Base-by-base conservation (phyloP, 23 red algal genomes). In the Agarophyton chilense region DNA sequence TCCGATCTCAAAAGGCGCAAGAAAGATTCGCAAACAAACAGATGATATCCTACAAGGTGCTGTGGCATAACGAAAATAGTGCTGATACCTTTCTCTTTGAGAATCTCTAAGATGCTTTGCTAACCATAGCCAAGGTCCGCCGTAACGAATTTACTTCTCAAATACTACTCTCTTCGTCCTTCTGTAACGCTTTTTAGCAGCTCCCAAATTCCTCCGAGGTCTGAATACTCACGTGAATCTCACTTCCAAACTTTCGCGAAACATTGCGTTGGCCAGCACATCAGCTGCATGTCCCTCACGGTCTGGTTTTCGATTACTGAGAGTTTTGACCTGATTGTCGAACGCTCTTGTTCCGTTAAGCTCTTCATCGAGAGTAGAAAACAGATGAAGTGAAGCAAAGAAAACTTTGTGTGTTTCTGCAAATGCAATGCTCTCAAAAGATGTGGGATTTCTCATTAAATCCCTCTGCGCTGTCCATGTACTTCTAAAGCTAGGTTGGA, bases 81-180 rank as follows among this genome's bases (percentile, higher is more conserved):
- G 14, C 34, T 43, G 21, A 78, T 14, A 45, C 73, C 73, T 6
- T 35, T 35, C 1, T 34, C 13, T 43, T 17, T 17, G 2, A 78
- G 4, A 2, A 53, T 2, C 17, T 78, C 32, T 35, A 50, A 11
- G 31, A 78, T 1, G 4, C 4, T 11, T 21, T 29, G 31, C 44
- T 54, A 52, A 1, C 73, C 73, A 24, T 78, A 78, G 4, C 73
- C 73, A 24, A 40, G 51, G n/a, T 78, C 73, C 7, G 73, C 73
- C 19, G 44, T 78, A 4, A 54, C 1, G 1, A 50, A 1, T 1
- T 21, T n/a, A 19, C 13, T 32, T 6, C 41, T 2, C 22, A 52
- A 24, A 1, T 40, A 35, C 31, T 78, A 18, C 44, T 51, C 46
- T 2, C 73, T 10, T 78, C 22, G 19, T 2, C 51, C 73, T 18